Conservation (phyloP, 169 alveolate genomes). For the Pseudocohnilembus persalinus region DNA sequence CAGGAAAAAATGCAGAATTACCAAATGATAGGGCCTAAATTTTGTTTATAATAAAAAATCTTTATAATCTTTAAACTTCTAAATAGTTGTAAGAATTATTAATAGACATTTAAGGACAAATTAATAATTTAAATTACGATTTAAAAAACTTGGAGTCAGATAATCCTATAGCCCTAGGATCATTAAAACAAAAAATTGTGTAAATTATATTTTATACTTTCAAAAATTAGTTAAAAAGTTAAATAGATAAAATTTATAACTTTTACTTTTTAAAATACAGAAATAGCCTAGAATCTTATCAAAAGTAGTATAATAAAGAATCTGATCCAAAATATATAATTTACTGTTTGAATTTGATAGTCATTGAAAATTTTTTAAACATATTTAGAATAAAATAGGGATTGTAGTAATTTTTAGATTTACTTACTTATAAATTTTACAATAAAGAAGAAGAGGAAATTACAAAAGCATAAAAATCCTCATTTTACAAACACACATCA, state of each 20-base stretch:
- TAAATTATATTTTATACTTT: no score
- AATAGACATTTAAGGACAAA: neutral
- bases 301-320: neutral
- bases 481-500: no score
- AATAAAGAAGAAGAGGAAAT: no score
- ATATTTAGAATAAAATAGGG: neutral
- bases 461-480: no score
- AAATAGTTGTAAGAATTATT: neutral
- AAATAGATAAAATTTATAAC: neutral
- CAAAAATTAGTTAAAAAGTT: no score
- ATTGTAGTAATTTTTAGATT: neutral
- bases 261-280: no score
- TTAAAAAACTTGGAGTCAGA: neutral
- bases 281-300: neutral
- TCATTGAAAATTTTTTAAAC: neutral
- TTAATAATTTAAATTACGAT: neutral
- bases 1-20: neutral
- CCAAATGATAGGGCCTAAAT: neutral
- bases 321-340: neutral
- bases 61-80: no score
- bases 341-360: neutral
- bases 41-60: neutral
- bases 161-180: neutral
- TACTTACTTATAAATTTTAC: neutral
- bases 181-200: neutral